Conservation (phyloP, 1,284 basidiomycete genomes). For the Phellopilus nigrolimitatus region DNA sequence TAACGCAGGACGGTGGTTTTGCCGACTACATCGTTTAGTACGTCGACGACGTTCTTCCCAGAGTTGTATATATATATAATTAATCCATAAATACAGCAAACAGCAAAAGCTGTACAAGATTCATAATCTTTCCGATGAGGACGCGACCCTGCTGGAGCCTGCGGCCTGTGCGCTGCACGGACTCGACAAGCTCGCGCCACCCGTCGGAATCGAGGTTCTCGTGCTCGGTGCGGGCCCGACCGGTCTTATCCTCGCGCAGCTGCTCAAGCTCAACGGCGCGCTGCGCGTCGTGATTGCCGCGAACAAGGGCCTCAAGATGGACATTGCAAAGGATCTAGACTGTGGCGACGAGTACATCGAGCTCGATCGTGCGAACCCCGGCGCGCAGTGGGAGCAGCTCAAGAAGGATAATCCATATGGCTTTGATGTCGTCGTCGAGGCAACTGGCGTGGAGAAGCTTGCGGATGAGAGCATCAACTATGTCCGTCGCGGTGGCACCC, state of each 20-base stretch:
- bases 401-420: constrained; percentile 79
- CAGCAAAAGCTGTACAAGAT: constrained; percentile 79
- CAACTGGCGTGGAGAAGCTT: constrained; percentile 77
- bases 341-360: constrained; percentile 82
- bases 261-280: constrained; percentile 81
- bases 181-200: constrained; percentile 74
- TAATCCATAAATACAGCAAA: constrained; percentile 32
- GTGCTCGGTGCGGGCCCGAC: constrained; percentile 77
- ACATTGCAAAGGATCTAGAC: constrained; percentile 70
- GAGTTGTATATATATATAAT: background rate
- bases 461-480: constrained; percentile 81
- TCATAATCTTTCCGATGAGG: constrained; percentile 80
- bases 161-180: constrained; percentile 87
- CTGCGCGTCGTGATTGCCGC: constrained; percentile 72
- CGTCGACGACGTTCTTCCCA: constrained; percentile 26
- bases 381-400: constrained; percentile 73
- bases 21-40: constrained; percentile 81
- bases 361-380: constrained; percentile 71
- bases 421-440: constrained; percentile 86
- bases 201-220: constrained; percentile 74
- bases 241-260: constrained; percentile 81
- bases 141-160: constrained; percentile 84
- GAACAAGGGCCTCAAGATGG: constrained; percentile 83
- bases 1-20: constrained; percentile 78
- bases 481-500: constrained; percentile 47